Evolutionary conservation across 2,329 filamentous ascomycete genomes (phyloP), one percentile per base, ranked within the genome.

Genomic region (Orbilia javanica): DNA sequence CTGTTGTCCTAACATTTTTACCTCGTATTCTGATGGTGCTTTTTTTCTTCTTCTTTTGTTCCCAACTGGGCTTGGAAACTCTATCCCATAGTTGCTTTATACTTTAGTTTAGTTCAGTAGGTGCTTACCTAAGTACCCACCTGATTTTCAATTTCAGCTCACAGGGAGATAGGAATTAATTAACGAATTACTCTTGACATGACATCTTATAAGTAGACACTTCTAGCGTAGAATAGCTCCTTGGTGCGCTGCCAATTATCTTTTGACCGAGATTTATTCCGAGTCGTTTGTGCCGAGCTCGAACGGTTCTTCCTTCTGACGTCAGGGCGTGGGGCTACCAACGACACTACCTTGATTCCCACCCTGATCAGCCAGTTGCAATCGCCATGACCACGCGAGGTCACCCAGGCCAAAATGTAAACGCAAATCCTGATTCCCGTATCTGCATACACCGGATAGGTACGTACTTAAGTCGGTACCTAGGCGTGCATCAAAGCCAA

Each of bases 251-350:
- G 4, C 7, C 5, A 22, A 34, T 11, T 15, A 10, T 34, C 31
- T 34, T 20, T 11, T 15, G 31, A 13, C 44, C 68, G 68, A 71
- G 68, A 71, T 55, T 71, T 55, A 53, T 42, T 64, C 68, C 68
- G 55, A 71, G 22, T 22, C 22, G 50, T 15, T 46, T 60, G n/a
- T 44, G 42, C 34, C n/a, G n/a, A 11, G 25, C 5, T 15, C 15
- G 42, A 0, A 50, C 50, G 34, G 27, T n/a, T 15, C 25, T 15
- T 55, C 3, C 20, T 20, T 13, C 20, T 70, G 66, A 70, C 52
- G 52, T 70, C 52, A 60, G 46, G 25, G 22, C 18, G 22, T 44
- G 25, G 36, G 34, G 5, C 34, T 15, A n/a, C 27, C 20, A 25
- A 36, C 36, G 20, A 48, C 29, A 57, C 29, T 29, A 36, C 22